Conservation (phyloP, 2,329 filamentous ascomycete species). For the Clonostachys chloroleuca region DNA sequence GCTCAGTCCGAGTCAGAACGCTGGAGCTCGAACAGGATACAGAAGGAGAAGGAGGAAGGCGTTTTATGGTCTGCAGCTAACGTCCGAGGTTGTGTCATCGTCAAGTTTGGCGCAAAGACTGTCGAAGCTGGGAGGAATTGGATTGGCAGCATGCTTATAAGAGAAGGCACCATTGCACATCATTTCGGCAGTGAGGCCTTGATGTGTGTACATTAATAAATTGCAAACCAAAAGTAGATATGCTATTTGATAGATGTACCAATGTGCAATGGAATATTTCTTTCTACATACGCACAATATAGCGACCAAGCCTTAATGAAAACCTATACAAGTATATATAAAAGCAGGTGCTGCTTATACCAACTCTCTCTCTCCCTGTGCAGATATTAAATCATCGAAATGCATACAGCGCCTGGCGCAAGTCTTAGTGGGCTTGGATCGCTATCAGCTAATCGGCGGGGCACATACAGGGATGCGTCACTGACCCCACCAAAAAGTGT, state of each 20-base stretch:
- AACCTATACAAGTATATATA: too few species aligned
- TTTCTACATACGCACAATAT: too few species aligned
- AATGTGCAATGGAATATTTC: too few species aligned
- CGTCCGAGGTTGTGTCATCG: constrained; percentile 77
- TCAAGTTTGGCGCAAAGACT: constrained; percentile 83
- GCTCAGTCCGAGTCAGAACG: constrained; percentile 33
- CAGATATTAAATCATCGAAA: too few species aligned
- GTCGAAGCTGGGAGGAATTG: constrained; percentile 79
- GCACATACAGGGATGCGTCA: background rate
- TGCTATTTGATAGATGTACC: too few species aligned
- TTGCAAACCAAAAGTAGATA: too few species aligned
- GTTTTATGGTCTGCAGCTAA: constrained; percentile 80
- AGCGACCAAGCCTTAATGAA: too few species aligned
- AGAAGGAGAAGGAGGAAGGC: constrained; percentile 52
- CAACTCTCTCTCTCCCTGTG: too few species aligned
- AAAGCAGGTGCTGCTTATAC: too few species aligned
- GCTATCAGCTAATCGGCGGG: background rate
- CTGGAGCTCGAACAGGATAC: constrained; percentile 52
- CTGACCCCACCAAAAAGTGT: too few species aligned
- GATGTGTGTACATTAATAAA: constrained; percentile 61
- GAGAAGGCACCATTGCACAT: constrained; percentile 66
- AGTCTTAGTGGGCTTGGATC: background rate
- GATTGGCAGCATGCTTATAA: constrained; percentile 69
- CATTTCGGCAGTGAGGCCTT: constrained; percentile 78
- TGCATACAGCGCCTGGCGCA: too few species aligned